These are phyloP conservation scores for Alnus glutinosa DNA, from an alignment of 306 rosid species.

Conservation along the genomic window DNA sequence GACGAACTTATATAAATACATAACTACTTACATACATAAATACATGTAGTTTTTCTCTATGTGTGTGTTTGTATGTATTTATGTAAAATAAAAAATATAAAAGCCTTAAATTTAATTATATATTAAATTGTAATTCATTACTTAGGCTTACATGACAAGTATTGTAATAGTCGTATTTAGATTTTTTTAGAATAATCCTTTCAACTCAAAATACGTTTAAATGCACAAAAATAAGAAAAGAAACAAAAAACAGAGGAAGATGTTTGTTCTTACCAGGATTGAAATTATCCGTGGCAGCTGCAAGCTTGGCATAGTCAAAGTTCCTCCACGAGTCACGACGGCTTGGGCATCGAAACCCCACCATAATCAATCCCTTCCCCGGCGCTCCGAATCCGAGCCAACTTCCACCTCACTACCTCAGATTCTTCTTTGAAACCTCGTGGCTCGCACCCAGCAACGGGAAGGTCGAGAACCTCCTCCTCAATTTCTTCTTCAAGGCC, in stretches of 20 bases:
- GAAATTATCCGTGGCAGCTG: slow-evolving; percentile 69
- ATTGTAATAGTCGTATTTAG: too few species aligned
- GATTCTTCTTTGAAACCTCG: slow-evolving; percentile 48
- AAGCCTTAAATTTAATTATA: too few species aligned
- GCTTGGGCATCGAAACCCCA: slow-evolving; percentile 47
- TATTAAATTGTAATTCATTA: too few species aligned
- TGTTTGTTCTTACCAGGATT: slow-evolving; percentile 43
- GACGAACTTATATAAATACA: too few species aligned
- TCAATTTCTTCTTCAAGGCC: slow-evolving; percentile 55
- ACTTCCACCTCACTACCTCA: slow-evolving; percentile 37
- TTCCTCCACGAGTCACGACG: slow-evolving; percentile 66
- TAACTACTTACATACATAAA: too few species aligned
- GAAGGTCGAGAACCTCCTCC: slow-evolving; percentile 49
- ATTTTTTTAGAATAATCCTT: too few species aligned
- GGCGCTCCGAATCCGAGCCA: slow-evolving; percentile 64
- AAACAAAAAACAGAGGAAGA: not conserved
- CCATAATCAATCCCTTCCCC: slow-evolving; percentile 45
- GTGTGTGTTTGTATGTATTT: too few species aligned
- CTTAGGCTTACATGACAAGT: too few species aligned
- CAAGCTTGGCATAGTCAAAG: slow-evolving; percentile 65
- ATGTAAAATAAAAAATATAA: too few species aligned
- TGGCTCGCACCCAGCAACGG: slow-evolving; percentile 48
- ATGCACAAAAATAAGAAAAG: too few species aligned
- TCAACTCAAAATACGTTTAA: too few species aligned
- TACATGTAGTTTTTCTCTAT: too few species aligned